These are phyloP conservation scores for Populus deltoides DNA, from an alignment of 345 rosid species.

Conservation along the genomic window DNA sequence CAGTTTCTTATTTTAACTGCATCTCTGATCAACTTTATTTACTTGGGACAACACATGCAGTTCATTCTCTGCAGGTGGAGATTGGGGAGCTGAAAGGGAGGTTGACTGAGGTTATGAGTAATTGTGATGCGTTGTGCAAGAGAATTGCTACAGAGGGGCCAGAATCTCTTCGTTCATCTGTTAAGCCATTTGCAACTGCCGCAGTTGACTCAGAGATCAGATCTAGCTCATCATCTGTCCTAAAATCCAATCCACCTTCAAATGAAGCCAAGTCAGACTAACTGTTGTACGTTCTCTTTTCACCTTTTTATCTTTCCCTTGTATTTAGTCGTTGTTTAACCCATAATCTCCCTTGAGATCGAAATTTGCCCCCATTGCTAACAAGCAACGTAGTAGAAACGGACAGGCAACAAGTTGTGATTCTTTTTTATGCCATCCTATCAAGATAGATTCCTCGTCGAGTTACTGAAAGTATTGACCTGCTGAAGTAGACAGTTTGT, in stretches of 20 bases:
- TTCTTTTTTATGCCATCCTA: neutral
- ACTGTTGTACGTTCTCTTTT: neutral
- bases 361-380: neutral
- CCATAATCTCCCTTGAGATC: neutral
- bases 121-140: slow-evolving; percentile 74
- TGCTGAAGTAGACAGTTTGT: neutral
- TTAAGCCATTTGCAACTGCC: slow-evolving; percentile 45
- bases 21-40: neutral
- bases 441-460: neutral
- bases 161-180: slow-evolving; percentile 54
- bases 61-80: slow-evolving; percentile 82
- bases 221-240: slow-evolving; percentile 18
- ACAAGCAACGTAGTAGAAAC: neutral
- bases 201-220: slow-evolving; percentile 23
- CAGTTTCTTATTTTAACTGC: neutral
- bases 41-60: slow-evolving; percentile 34
- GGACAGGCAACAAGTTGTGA: neutral
- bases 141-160: slow-evolving; percentile 76
- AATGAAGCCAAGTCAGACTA: slow-evolving; percentile 8
- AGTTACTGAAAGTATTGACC: neutral
- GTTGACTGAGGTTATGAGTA: slow-evolving; percentile 79
- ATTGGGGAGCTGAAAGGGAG: slow-evolving; percentile 89
- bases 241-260: slow-evolving; percentile 6
- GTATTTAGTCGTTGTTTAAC: slow-evolving; percentile 7
- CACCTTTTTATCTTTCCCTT: neutral